These are phyloP conservation scores for Ceratocystis cubensis DNA, from an alignment of 2,329 filamentous ascomycete species.

Conservation along the genomic window DNA sequence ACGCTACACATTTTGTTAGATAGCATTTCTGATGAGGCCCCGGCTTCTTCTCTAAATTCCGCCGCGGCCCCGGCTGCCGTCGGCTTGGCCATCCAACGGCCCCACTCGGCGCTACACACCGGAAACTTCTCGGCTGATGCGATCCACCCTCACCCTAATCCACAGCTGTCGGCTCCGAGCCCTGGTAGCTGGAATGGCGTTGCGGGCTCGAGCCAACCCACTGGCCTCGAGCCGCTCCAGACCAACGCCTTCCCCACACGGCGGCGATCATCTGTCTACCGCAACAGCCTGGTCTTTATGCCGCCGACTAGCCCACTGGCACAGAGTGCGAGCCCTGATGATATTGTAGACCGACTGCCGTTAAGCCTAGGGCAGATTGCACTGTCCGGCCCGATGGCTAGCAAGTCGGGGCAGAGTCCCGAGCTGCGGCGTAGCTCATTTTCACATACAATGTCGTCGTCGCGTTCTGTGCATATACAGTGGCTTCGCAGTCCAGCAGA, in stretches of 20 bases:
- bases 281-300: conserved; percentile 52
- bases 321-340: conserved; percentile 74
- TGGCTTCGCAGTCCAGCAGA: neutral
- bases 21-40: neutral
- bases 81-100: conserved; percentile 57
- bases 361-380: neutral
- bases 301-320: conserved; percentile 86
- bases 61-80: neutral
- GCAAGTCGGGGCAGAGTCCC: neutral
- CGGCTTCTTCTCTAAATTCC: neutral
- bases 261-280: neutral
- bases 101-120: conserved; percentile 61
- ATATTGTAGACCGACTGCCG: conserved; percentile 29
- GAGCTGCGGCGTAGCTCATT: conserved; percentile 32
- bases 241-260: neutral
- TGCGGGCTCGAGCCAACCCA: neutral
- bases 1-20: neutral
- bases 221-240: neutral
- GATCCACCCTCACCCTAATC: conserved; percentile 18
- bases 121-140: conserved; percentile 48
- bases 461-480: conserved; percentile 45
- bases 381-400: conserved; percentile 32
- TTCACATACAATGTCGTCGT: conserved; percentile 56
- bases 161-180: neutral
- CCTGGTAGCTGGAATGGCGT: neutral